A percentile compares a stretch with the other conserved stretches of the same genome.
phyloP scores from a whole-genome alignment of 345 rosid species.

The Hirschfeldia incana region DNA sequence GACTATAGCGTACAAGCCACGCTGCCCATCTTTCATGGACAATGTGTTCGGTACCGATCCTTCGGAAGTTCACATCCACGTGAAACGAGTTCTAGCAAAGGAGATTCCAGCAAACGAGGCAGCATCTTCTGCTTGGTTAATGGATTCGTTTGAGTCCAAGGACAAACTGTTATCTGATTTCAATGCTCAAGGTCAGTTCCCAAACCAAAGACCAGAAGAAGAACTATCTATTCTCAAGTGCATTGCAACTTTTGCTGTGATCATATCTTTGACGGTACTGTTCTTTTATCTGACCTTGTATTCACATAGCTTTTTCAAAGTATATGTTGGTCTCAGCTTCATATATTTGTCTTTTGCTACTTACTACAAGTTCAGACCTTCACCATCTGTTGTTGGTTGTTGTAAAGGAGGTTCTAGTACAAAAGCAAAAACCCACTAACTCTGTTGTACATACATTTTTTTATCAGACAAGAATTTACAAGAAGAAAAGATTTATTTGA shows the following conservation, averaged over 20 bases:
- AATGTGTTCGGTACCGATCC: slow-evolving; percentile 82
- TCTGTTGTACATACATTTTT: slow-evolving; percentile 35
- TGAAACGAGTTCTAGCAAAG: slow-evolving; percentile 49
- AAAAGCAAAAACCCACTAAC: slow-evolving; percentile 31
- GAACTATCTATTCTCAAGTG: slow-evolving; percentile 55
- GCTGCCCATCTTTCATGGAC: slow-evolving; percentile 71
- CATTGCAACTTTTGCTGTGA: slow-evolving; percentile 45
- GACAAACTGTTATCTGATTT: slow-evolving; percentile 64
- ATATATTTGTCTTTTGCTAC: slow-evolving; percentile 53
- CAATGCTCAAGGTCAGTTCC: slow-evolving; percentile 60
- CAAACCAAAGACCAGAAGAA: slow-evolving; percentile 47
- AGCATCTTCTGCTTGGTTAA: slow-evolving; percentile 61
- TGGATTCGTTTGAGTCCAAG: slow-evolving; percentile 57
- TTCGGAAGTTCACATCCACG: slow-evolving; percentile 78
- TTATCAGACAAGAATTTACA: slow-evolving; percentile 30
- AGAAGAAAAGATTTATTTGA: slow-evolving; percentile 4
- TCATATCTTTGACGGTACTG: slow-evolving; percentile 53
- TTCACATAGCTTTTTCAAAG: slow-evolving; percentile 51
- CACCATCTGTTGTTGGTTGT: slow-evolving; percentile 35
- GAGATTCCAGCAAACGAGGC: slow-evolving; percentile 52
- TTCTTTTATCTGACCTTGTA: slow-evolving; percentile 63
- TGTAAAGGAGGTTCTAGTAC: slow-evolving; percentile 34
- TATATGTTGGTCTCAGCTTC: slow-evolving; percentile 63
- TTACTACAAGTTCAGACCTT: slow-evolving; percentile 47
- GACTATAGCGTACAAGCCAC: slow-evolving; percentile 70